Evolutionary conservation across 164 flowering plant genomes (phyloP).

Genomic region (Warburgia ugandensis): DNA sequence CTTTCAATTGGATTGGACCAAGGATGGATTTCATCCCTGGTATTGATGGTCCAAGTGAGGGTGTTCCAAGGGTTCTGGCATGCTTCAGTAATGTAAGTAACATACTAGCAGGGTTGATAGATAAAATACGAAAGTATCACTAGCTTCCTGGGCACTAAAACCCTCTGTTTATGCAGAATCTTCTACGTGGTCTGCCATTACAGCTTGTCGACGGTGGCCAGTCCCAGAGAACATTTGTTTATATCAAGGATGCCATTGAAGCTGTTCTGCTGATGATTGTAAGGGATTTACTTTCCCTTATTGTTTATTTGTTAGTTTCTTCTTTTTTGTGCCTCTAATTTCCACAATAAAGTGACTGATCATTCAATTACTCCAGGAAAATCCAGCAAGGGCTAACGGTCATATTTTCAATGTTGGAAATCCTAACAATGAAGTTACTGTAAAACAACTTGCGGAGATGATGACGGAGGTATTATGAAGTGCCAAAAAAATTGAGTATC

Average conservation of each 20-base stretch:
- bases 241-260: conserved; percentile 59
- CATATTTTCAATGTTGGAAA: conserved; percentile 28
- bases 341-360: background rate
- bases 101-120: too few relatives aligned
- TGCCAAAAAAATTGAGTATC: too few relatives aligned
- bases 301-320: background rate
- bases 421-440: conserved; percentile 26
- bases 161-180: conserved; percentile 26
- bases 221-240: conserved; percentile 52
- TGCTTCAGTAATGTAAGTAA: conserved; percentile 55
- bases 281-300: conserved; percentile 3
- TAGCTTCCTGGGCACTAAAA: too few relatives aligned
- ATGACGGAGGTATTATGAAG: conserved; percentile 20
- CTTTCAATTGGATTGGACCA: conserved; percentile 69
- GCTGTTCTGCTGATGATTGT: conserved; percentile 59
- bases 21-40: conserved; percentile 66
- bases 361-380: conserved; percentile 11
- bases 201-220: conserved; percentile 62
- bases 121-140: too few relatives aligned
- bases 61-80: conserved; percentile 57
- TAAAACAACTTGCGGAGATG: conserved; percentile 24
- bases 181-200: conserved; percentile 44
- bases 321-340: background rate
- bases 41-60: conserved; percentile 60
- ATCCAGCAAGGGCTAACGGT: conserved; percentile 20